These are phyloP conservation scores for Meyerozyma carpophila DNA, from an alignment of 1,139 yeast genomes.

Conservation along the genomic window DNA sequence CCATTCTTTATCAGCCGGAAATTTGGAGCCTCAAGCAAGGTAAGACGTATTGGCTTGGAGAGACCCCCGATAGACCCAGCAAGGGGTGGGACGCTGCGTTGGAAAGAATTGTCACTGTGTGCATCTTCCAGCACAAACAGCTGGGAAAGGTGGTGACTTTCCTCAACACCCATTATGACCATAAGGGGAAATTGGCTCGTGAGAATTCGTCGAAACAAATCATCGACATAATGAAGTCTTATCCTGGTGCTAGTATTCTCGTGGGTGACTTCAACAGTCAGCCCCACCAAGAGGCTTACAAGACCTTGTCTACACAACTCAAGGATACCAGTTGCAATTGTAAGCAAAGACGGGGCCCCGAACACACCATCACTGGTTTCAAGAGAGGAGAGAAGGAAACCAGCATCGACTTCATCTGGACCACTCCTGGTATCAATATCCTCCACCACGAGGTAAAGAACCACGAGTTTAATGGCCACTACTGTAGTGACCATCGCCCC, in stretches of 20 bases:
- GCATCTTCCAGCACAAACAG: conserved; percentile 7
- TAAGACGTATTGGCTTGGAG: conserved; percentile 38
- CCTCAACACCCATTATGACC: conserved; percentile 12
- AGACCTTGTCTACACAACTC: conserved; percentile 5
- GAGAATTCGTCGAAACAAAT: conserved; percentile 7
- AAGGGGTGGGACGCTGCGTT: conserved; percentile 23
- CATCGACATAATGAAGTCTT: conserved; percentile 8
- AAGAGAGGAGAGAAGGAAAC: conserved; percentile 13
- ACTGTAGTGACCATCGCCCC: conserved; percentile 18
- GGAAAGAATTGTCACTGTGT: conserved; percentile 18
- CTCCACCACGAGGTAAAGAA: conserved; percentile 10
- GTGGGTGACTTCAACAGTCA: conserved; percentile 53
- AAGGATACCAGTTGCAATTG: conserved; percentile 7
- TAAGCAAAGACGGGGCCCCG: conserved; percentile 8
- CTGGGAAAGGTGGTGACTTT: conserved; percentile 7
- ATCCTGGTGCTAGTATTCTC: conserved; percentile 10
- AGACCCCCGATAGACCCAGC: conserved; percentile 44
- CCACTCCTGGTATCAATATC: conserved; percentile 4
- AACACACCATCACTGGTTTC: conserved; percentile 9
- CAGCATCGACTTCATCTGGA: conserved; percentile 13
- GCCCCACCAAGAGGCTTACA: conserved; percentile 46
- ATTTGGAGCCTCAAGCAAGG: conserved; percentile 34
- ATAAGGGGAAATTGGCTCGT: conserved; percentile 10
- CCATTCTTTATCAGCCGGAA: conserved; percentile 30
- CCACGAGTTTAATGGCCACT: conserved; percentile 8